Conservation (phyloP, 805 yeast species). For the Wickerhamiella cacticola region DNA sequence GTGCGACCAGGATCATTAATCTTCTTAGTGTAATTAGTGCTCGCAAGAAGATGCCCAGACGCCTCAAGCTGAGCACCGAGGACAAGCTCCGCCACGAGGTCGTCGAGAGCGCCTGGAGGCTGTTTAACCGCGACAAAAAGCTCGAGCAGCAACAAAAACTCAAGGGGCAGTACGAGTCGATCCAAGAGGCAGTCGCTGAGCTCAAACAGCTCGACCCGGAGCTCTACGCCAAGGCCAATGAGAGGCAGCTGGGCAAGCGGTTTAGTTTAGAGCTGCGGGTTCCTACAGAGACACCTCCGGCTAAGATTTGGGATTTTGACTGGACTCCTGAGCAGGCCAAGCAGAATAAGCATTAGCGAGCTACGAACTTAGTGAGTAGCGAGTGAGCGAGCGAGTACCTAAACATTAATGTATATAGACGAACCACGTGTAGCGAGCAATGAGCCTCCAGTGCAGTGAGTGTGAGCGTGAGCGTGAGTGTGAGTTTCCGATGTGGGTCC, state of each 20-base stretch:
- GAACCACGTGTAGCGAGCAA: too few relatives aligned
- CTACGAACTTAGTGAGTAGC: too few relatives aligned
- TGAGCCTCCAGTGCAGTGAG: too few relatives aligned
- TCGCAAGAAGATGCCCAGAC: constrained; percentile 73
- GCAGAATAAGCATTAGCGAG: constrained; percentile 6
- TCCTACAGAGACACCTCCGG: constrained; percentile 85
- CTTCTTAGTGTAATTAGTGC: constrained; percentile 78
- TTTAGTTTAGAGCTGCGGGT: constrained; percentile 76
- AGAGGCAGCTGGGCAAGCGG: constrained; percentile 42
- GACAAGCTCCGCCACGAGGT: constrained; percentile 77
- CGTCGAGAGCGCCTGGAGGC: constrained; percentile 71
- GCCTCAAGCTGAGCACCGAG: constrained; percentile 62
- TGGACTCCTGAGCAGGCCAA: constrained; percentile 23
- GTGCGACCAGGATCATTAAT: constrained; percentile 37
- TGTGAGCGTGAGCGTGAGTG: too few relatives aligned
- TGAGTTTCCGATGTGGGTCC: too few relatives aligned
- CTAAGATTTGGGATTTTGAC: constrained; percentile 57
- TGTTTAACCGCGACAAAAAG: constrained; percentile 43
- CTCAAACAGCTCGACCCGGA: constrained; percentile 36
- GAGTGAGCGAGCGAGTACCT: too few relatives aligned
- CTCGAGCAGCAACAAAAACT: constrained; percentile 29
- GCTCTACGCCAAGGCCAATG: constrained; percentile 52
- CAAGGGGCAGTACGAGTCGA: constrained; percentile 49
- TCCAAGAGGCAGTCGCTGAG: constrained; percentile 60
- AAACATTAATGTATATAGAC: too few relatives aligned